phyloP scores from a whole-genome alignment of 208 protist species.

The Entamoeba histolytica region DNA sequence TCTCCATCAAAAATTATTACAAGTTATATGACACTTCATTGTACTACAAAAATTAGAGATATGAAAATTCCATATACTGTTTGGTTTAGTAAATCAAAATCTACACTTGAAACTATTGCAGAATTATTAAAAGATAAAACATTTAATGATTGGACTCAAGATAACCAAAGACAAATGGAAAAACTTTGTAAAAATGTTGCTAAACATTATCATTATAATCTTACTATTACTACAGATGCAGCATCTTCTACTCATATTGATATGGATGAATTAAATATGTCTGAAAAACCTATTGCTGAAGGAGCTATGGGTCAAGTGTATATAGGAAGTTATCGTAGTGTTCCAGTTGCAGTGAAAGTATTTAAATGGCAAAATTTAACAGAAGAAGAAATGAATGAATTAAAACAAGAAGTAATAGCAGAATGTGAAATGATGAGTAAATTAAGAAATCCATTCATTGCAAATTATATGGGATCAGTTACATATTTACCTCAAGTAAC shows the following conservation, averaged over 20 bases:
- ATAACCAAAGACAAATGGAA: background rate
- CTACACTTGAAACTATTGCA: background rate
- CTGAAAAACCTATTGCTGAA: background rate
- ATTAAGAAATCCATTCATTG: background rate
- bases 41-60: background rate
- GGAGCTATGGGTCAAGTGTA: background rate
- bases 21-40: background rate
- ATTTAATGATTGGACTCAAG: background rate
- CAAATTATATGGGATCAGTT: background rate
- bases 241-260: background rate
- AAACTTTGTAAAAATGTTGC: background rate
- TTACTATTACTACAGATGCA: background rate
- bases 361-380: background rate
- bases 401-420: background rate
- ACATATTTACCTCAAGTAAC: background rate
- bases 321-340: background rate
- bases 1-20: background rate
- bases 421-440: background rate
- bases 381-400: background rate
- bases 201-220: background rate
- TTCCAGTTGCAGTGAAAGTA: background rate
- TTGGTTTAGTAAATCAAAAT: background rate
- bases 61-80: background rate
- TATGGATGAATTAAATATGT: background rate
- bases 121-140: background rate